Percentiles rank a stretch among this genome's conserved stretches.
Evolutionary conservation across 2,329 filamentous ascomycete genomes (phyloP).

Genomic region (Teratosphaeria epicoccoides): DNA sequence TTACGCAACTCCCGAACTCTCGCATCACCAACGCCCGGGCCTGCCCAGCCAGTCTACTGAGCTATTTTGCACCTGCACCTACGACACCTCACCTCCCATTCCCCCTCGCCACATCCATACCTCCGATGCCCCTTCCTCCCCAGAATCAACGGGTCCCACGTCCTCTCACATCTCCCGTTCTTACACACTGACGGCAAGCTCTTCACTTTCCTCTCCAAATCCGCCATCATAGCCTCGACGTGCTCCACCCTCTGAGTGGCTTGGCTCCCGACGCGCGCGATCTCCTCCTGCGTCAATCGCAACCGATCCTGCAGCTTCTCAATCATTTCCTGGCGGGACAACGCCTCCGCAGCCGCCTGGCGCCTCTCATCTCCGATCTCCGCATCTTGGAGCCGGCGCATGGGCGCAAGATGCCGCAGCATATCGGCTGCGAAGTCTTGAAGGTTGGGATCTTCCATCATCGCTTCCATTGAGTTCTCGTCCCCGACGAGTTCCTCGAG

Average conservation of each 20-base stretch:
- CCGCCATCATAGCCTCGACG: background rate
- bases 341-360: background rate
- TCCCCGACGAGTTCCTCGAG: slow-evolving; percentile 1
- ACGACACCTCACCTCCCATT: background rate
- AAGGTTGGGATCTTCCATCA: background rate
- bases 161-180: background rate
- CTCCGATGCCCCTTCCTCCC: background rate
- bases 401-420: background rate
- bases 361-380: background rate
- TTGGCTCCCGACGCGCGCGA: too few relatives aligned
- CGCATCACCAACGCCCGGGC: too few relatives aligned
- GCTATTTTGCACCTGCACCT: background rate
- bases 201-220: background rate
- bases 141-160: background rate
- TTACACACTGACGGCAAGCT: background rate
- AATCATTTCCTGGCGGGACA: background rate
- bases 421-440: slow-evolving; percentile 1
- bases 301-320: background rate
- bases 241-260: background rate
- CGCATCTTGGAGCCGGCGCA: background rate
- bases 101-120: background rate
- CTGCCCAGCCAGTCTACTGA: background rate
- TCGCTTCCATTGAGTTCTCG: slow-evolving; percentile 1
- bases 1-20: too few relatives aligned
- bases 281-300: too few relatives aligned